Evolutionary conservation across 257 asterid genomes (phyloP), one percentile per base, ranked within the genome.

Genomic region (Rehmannia glutinosa): DNA sequence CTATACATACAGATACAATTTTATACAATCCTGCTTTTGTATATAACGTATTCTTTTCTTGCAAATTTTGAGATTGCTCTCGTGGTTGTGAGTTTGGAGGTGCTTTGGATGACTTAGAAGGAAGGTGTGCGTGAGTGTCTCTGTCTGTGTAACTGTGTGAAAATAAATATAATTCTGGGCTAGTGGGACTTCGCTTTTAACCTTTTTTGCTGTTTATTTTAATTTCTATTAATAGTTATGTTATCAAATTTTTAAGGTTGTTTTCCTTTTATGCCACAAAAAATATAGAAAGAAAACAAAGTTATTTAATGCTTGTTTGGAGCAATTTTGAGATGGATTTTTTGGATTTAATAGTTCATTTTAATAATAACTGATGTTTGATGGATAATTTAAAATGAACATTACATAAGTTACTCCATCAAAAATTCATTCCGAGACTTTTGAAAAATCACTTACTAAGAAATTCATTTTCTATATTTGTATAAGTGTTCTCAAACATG

Each of bases 101-200:
- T 78, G 80, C 86, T 75, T 85, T 72, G 87, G 86, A 87, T 81
- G 89, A 52, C 84, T 87, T 82, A 0, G 85, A 89, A 87, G 95
- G 96, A 78, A 81, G 85, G 91, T 70, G 82, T 68, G 77, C 75
- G 47, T 49, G 51, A 13, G 70, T 23, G 58, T 57, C 42, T 50
- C 67, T 43, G 62, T 49, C 55, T 65, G 19, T 66, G 59, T 56
- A 28, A 47, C 38, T 35, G 43, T 46, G 64, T 3, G 61, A 11
- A 50, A 10, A 66, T 3, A 55, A 16, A 33, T 55, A 49, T 47
- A 47, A 72, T 61, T 65, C 72, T 32, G 0, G 20, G 60, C 45
- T 55, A 62, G 82, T 69, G 78, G 76, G 68, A 66, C 59, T 73
- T 73, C 45, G 35, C 65, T 42, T 64, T 68, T 21, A n/a, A 32